Conservation (phyloP, 2,329 filamentous ascomycete species). For the Aspergillus uvarum region DNA sequence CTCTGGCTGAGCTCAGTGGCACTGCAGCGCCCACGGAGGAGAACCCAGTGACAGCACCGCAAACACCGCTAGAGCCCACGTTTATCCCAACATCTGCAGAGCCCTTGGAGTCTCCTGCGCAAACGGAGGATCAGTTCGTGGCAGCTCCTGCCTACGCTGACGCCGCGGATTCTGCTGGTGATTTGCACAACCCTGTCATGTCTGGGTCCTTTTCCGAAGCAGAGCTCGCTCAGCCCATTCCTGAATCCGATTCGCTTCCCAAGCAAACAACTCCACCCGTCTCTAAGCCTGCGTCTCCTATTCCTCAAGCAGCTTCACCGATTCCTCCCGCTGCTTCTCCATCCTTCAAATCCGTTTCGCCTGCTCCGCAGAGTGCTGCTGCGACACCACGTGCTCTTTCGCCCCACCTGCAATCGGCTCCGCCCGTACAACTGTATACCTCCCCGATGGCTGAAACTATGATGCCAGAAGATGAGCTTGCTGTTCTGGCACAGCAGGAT, state of each 20-base stretch:
- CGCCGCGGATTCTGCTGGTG: slow-evolving; percentile 12
- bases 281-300: slow-evolving; percentile 20
- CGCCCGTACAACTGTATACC: slow-evolving; percentile 14
- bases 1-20: slow-evolving; percentile 6
- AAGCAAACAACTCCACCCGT: slow-evolving; percentile 16
- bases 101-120: slow-evolving; percentile 30
- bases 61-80: slow-evolving; percentile 25
- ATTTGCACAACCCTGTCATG: slow-evolving; percentile 17
- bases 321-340: slow-evolving; percentile 9
- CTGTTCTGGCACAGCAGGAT: slow-evolving; percentile 11
- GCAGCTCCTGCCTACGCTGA: slow-evolving; percentile 25
- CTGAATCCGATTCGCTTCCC: slow-evolving; percentile 8
- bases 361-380: slow-evolving; percentile 8
- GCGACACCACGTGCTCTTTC: slow-evolving; percentile 14
- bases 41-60: slow-evolving; percentile 24
- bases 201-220: slow-evolving; percentile 12
- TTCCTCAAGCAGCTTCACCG: slow-evolving; percentile 13
- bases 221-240: slow-evolving; percentile 10
- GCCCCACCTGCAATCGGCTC: slow-evolving; percentile 10
- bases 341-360: slow-evolving; percentile 18
- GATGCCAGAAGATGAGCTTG: slow-evolving; percentile 13
- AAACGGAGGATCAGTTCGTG: slow-evolving; percentile 31
- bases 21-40: slow-evolving; percentile 17
- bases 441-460: slow-evolving; percentile 13
- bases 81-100: slow-evolving; percentile 12